Evolutionary conservation across 495 filamentous ascomycete genomes (phyloP).

Genomic region (Peziza echinospora): DNA sequence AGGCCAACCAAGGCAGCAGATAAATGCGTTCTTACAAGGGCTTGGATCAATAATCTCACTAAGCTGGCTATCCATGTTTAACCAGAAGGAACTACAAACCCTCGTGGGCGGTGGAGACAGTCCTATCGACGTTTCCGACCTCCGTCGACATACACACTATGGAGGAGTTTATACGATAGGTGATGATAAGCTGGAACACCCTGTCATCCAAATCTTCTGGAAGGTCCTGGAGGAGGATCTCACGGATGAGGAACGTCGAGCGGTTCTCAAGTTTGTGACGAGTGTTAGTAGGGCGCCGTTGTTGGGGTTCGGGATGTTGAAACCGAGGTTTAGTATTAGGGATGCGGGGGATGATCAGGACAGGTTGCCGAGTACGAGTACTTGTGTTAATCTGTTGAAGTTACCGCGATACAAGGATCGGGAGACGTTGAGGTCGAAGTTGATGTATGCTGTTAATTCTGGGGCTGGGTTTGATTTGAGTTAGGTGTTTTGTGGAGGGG

Average conservation of each 20-base stretch:
- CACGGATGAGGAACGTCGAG: slow-evolving; percentile 48
- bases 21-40: slow-evolving; percentile 66
- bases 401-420: slow-evolving; percentile 57
- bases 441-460: slow-evolving; percentile 76
- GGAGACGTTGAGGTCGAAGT: slow-evolving; percentile 43
- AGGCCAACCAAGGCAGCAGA: slow-evolving; percentile 54
- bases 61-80: slow-evolving; percentile 94
- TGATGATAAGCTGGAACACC: slow-evolving; percentile 57
- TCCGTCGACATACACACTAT: slow-evolving; percentile 70
- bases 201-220: slow-evolving; percentile 76
- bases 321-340: slow-evolving; percentile 71
- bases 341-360: slow-evolving; percentile 55
- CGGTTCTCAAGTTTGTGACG: slow-evolving; percentile 90
- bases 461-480: slow-evolving; percentile 92
- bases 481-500: no score
- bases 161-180: slow-evolving; percentile 73
- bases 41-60: slow-evolving; percentile 76
- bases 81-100: slow-evolving; percentile 80
- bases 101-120: slow-evolving; percentile 64
- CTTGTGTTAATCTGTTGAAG: slow-evolving; percentile 90
- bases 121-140: slow-evolving; percentile 69
- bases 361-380: slow-evolving; percentile 80
- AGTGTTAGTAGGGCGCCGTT: slow-evolving; percentile 82
- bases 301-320: slow-evolving; percentile 69
- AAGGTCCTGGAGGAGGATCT: slow-evolving; percentile 52